Evolutionary conservation across 2,329 filamentous ascomycete species (phyloP).

Genomic region (Aspergillus udagawae): DNA sequence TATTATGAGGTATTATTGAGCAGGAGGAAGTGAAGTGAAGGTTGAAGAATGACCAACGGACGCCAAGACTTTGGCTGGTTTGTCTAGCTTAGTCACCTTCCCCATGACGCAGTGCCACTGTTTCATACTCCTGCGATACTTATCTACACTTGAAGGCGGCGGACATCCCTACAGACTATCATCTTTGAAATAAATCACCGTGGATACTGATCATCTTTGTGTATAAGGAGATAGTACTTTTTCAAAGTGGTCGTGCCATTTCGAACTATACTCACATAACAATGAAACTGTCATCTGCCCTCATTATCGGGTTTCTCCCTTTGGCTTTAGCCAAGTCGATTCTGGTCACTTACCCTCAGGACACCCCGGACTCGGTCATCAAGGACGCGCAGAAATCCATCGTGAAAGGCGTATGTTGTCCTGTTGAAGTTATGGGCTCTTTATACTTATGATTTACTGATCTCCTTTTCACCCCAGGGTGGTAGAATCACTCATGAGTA

Average conservation of each 20-base stretch:
- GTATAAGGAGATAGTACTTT: background rate
- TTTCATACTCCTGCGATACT: too few species aligned
- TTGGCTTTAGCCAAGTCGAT: constrained; percentile 68
- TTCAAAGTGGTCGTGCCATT: background rate
- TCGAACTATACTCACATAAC: background rate
- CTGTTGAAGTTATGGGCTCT: background rate
- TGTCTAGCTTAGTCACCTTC: background rate
- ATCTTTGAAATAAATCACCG: background rate
- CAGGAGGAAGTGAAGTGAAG: background rate
- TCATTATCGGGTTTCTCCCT: constrained; percentile 57
- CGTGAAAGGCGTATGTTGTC: constrained; percentile 52
- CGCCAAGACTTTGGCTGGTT: background rate
- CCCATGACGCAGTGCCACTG: background rate
- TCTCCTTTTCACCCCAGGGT: constrained; percentile 40
- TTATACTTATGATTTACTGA: constrained; percentile 9
- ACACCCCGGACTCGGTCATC: constrained; percentile 65
- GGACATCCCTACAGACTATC: background rate
- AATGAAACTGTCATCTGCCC: constrained; percentile 64
- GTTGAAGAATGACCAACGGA: background rate
- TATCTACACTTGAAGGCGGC: too few species aligned
- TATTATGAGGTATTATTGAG: background rate
- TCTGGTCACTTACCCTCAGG: constrained; percentile 71
- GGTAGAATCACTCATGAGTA: constrained; percentile 79
- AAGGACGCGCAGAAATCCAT: constrained; percentile 69
- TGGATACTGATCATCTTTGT: background rate